Evolutionary conservation across 176 grass and related monocot genomes (phyloP).

Genomic region (Carex scoparia): DNA sequence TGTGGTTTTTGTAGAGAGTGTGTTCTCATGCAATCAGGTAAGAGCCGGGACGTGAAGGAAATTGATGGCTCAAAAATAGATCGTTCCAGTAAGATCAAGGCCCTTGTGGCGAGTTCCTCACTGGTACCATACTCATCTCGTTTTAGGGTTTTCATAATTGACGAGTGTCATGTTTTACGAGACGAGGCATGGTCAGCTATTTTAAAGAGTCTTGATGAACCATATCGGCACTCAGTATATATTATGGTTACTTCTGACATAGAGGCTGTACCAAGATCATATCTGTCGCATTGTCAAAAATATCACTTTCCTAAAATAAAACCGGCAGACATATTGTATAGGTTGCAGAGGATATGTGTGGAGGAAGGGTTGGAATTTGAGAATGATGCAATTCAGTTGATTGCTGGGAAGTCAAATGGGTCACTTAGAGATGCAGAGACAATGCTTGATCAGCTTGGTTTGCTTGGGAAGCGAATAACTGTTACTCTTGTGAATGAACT

Average conservation of each 20-base stretch:
- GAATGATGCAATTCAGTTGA: constrained; percentile 76
- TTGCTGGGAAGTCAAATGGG: constrained; percentile 85
- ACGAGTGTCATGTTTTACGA: constrained; percentile 78
- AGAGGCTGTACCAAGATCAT: constrained; percentile 54
- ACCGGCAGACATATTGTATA: constrained; percentile 58
- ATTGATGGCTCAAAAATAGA: constrained; percentile 80
- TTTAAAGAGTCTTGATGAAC: constrained; percentile 75
- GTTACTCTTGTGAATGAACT: constrained; percentile 95
- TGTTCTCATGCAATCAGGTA: constrained; percentile 76
- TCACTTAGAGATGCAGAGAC: constrained; percentile 91
- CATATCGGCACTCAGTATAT: constrained; percentile 68
- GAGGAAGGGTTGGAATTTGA: constrained; percentile 88
- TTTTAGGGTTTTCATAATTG: constrained; percentile 88
- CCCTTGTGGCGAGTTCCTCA: constrained; percentile 70
- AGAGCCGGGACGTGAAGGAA: constrained; percentile 82
- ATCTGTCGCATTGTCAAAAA: constrained; percentile 78
- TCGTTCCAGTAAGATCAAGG: constrained; percentile 59
- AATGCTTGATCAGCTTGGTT: constrained; percentile 95
- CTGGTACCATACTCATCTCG: constrained; percentile 72
- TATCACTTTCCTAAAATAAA: constrained; percentile 97
- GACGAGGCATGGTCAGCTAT: constrained; percentile 88
- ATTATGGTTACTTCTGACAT: constrained; percentile 92
- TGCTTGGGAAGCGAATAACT: constrained; percentile 88
- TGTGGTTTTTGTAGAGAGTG: constrained; percentile 92
- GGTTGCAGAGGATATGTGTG: constrained; percentile 75